A percentile compares a stretch with the other conserved stretches of the same genome.
These are phyloP conservation scores for Cytidiella melzeri DNA, from an alignment of 768 basidiomycete genomes.

Conservation along the genomic window DNA sequence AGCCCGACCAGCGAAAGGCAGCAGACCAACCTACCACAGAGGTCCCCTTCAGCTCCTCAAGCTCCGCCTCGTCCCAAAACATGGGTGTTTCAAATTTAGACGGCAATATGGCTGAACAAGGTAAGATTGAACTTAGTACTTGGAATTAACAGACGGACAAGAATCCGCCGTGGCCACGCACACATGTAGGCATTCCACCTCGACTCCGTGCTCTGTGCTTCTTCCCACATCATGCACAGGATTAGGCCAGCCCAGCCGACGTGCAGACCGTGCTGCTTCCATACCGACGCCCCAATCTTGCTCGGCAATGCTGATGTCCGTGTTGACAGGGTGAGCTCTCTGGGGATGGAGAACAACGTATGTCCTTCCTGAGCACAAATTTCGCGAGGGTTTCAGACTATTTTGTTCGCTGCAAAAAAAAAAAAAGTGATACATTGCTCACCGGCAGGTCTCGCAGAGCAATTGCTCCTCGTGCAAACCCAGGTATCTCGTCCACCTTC, in stretches of 20 bases:
- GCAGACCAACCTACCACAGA: constrained; percentile 70
- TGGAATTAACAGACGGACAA: background rate
- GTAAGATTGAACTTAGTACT: background rate
- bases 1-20: background rate
- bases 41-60: constrained; percentile 74
- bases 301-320: constrained; percentile 63
- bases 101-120: constrained; percentile 55
- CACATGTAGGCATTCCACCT: constrained; percentile 72
- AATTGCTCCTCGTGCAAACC: constrained; percentile 66
- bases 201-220: constrained; percentile 51
- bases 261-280: constrained; percentile 55
- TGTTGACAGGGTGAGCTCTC: constrained; percentile 68
- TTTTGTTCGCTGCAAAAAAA: background rate
- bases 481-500: constrained; percentile 40
- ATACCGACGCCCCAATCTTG: constrained; percentile 54
- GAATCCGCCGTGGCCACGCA: constrained; percentile 26
- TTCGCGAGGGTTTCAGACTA: background rate
- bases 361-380: constrained; percentile 53
- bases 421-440: constrained; percentile 15
- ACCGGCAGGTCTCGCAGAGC: constrained; percentile 74
- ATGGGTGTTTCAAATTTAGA: constrained; percentile 80
- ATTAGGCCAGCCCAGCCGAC: constrained; percentile 86
- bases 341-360: constrained; percentile 78
- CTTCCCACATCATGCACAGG: constrained; percentile 95
- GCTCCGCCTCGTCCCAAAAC: constrained; percentile 81